Base-by-base conservation (phyloP, 2,329 filamentous ascomycete species). In the Pseudogymnoascus destructans region DNA sequence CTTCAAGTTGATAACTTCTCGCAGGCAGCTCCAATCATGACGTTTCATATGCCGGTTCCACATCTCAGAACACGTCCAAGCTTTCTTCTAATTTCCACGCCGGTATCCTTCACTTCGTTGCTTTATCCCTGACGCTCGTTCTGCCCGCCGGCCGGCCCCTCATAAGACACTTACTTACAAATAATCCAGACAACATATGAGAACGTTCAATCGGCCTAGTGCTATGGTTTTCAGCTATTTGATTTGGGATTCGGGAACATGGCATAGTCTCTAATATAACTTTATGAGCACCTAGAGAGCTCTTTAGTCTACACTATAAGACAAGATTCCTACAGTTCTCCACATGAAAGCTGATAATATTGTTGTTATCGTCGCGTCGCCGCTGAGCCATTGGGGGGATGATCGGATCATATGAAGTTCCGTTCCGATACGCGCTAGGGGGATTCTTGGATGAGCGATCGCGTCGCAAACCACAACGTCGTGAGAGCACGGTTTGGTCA, bases 271-370 rank as follows among this genome's bases (percentile, higher is more conserved):
- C 75, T 25, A 95, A 74, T 13, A 80, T 80, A 57, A 95, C 73
- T 2, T 82, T 85, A 32, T 84, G 84, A 52, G 84, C 81, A 62
- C 89, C 89, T 42, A 79, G 77, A 1, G 89, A 89, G 9, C 83
- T 85, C 61, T 89, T 84, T 55, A 92, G 81, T 76, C 63, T 85
- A 81, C 79, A 95, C 92, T 7, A 66, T 70, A 27, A 35, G 23
- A 52, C n/a, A 52, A 27, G 7, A 10, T 19, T 30, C n/a, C 11
- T 52, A 17, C 5, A 32, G 10, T 23, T 49, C 42, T 49, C 23
- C n/a, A 27, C 27, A 15, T 49, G 9, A 52, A 17, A 30, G 9
- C 30, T 52, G 46, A 30, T 32, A 30, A 11, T 32, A 32, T 46
- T n/a, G 33, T 35, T 15, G 33, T 35, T 35, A n/a, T 42, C 10